Evolutionary conservation across 768 basidiomycete genomes (phyloP).

Genomic region (Rhizopogon vesiculosus): DNA sequence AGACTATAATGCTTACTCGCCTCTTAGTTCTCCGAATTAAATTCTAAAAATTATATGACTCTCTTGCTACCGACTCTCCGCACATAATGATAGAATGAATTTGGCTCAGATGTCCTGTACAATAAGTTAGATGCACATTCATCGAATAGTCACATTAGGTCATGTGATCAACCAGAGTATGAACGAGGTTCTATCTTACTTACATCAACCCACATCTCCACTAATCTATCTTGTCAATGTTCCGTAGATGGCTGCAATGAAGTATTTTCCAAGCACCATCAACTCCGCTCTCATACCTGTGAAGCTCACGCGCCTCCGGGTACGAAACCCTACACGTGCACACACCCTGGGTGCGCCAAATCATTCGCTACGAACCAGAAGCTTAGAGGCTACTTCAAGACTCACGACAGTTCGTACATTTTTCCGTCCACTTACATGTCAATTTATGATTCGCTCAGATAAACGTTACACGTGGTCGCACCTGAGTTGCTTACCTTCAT

Average conservation of each 20-base stretch:
- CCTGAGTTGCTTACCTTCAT: constrained; percentile 41
- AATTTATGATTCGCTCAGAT: constrained; percentile 34
- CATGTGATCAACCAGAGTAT: too few relatives aligned
- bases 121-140: too few relatives aligned
- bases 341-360: constrained; percentile 68
- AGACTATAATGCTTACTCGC: too few relatives aligned
- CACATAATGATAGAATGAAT: too few relatives aligned
- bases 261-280: constrained; percentile 78
- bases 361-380: constrained; percentile 83
- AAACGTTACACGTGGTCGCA: constrained; percentile 86
- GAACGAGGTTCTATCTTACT: too few relatives aligned
- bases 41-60: too few relatives aligned
- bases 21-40: too few relatives aligned
- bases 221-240: constrained; percentile 49
- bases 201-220: too few relatives aligned
- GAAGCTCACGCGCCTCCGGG: constrained; percentile 71
- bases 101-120: too few relatives aligned
- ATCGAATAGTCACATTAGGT: too few relatives aligned
- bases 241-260: constrained; percentile 53
- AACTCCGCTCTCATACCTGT: constrained; percentile 73
- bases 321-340: constrained; percentile 80
- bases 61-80: too few relatives aligned
- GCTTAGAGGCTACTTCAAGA: constrained; percentile 71
- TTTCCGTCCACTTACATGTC: not conserved
- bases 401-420: constrained; percentile 67